phyloP scores from a whole-genome alignment of 2,329 filamentous ascomycete species.

The Chlorencoelia australis region DNA sequence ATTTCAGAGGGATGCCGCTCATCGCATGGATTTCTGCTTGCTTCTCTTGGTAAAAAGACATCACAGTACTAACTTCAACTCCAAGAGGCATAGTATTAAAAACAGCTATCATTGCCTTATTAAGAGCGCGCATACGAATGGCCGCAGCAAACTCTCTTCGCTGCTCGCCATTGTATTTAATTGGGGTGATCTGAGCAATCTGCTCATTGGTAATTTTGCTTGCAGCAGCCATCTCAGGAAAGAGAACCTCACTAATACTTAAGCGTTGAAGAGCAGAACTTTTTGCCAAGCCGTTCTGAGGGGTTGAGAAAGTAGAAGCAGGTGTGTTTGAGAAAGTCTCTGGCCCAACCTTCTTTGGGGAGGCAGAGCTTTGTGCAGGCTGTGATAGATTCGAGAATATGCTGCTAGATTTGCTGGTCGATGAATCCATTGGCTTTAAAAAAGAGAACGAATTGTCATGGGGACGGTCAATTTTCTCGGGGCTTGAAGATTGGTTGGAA shows the following conservation, averaged over 20 bases:
- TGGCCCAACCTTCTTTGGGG: too few species aligned
- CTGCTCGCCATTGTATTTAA: constrained; percentile 14
- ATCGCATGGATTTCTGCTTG: background rate
- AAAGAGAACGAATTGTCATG: too few species aligned
- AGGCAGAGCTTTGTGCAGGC: too few species aligned
- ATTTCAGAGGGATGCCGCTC: background rate
- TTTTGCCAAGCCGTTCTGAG: background rate
- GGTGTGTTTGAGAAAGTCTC: too few species aligned
- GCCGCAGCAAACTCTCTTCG: constrained; percentile 18
- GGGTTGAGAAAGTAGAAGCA: background rate
- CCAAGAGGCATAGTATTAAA: constrained; percentile 11
- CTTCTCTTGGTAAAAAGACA: constrained; percentile 5
- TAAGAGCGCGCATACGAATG: constrained; percentile 23
- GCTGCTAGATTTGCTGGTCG: background rate
- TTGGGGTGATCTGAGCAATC: constrained; percentile 15
- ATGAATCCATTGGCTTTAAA: constrained; percentile 1
- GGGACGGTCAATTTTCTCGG: too few species aligned
- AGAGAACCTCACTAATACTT: background rate
- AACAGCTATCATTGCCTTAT: constrained; percentile 19
- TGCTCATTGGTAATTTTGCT: constrained; percentile 14
- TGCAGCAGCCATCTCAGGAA: constrained; percentile 10
- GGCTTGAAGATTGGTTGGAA: too few species aligned
- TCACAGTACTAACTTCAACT: constrained; percentile 2
- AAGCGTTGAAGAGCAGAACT: too few species aligned
- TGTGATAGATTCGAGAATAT: too few species aligned